Percentiles rank a stretch among this genome's conserved stretches.
Conservation (phyloP, 306 rosid species). For the Trifolium repens region DNA sequence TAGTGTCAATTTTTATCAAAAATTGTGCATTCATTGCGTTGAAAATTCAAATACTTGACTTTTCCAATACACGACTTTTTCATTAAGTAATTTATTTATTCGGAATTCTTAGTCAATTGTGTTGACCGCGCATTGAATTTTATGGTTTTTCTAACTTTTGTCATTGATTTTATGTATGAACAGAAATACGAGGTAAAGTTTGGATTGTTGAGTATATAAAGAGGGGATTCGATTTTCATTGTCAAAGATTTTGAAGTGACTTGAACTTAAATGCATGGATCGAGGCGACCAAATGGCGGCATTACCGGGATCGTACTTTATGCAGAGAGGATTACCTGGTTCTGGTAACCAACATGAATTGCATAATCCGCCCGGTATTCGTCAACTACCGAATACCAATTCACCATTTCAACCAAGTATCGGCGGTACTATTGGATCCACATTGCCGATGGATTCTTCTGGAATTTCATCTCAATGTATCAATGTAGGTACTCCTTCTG, state of each 20-base stretch:
- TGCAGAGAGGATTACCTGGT: conserved; percentile 74
- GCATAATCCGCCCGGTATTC: conserved; percentile 55
- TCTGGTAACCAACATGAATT: conserved; percentile 72
- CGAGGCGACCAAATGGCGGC: conserved; percentile 83
- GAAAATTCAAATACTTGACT: neutral
- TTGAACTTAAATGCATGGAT: conserved; percentile 87
- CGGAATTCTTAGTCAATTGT: no score
- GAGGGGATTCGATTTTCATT: conserved; percentile 22
- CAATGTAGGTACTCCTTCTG: conserved; percentile 65
- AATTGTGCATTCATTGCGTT: neutral
- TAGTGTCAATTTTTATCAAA: neutral
- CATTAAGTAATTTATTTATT: no score
- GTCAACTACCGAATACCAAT: conserved; percentile 65
- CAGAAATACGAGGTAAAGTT: conserved; percentile 45
- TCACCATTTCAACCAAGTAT: conserved; percentile 66
- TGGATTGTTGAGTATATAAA: conserved; percentile 16
- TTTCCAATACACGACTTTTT: no score
- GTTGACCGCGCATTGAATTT: conserved; percentile 28
- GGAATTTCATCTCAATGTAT: conserved; percentile 69
- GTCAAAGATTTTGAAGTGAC: conserved; percentile 38
- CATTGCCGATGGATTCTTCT: conserved; percentile 72
- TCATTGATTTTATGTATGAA: conserved; percentile 42
- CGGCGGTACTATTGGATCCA: conserved; percentile 72
- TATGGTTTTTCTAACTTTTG: conserved; percentile 37
- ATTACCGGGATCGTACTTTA: conserved; percentile 78